phyloP scores from a whole-genome alignment of 2,329 filamentous ascomycete genomes.

The Claviceps fusiformis region DNA sequence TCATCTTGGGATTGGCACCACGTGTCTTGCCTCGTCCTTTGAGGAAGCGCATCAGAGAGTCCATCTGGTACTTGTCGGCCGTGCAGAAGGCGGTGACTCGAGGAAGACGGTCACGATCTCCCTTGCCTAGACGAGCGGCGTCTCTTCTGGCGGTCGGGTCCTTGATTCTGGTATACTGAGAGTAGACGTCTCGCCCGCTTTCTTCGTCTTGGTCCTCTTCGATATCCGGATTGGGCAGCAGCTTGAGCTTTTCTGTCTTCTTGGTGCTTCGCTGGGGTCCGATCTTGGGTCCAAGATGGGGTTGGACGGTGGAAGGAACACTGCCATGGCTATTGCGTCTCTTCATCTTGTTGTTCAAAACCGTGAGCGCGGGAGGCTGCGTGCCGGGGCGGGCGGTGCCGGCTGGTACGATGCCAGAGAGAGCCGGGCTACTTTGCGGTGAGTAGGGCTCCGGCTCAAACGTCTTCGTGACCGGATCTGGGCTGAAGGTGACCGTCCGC shows the following conservation, averaged over 20 bases:
- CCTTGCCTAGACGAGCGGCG: constrained; percentile 84
- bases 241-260: constrained; percentile 90
- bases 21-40: constrained; percentile 70
- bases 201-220: constrained; percentile 73
- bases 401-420: constrained; percentile 13
- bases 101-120: constrained; percentile 74
- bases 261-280: constrained; percentile 91
- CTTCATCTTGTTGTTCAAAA: constrained; percentile 76
- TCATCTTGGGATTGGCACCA: constrained; percentile 76
- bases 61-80: constrained; percentile 80
- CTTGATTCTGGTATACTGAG: constrained; percentile 94
- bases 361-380: constrained; percentile 51
- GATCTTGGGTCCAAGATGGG: constrained; percentile 49
- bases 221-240: constrained; percentile 82
- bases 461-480: constrained; percentile 50
- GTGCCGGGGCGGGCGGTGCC: constrained; percentile 20
- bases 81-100: constrained; percentile 96
- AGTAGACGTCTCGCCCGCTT: constrained; percentile 89
- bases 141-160: constrained; percentile 86
- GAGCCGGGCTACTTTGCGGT: constrained; percentile 9
- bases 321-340: constrained; percentile 70
- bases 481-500: constrained; percentile 66
- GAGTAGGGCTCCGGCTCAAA: constrained; percentile 35
- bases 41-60: constrained; percentile 76
- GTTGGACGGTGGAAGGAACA: constrained; percentile 21